Percentiles rank a stretch among this genome's conserved stretches.
Evolutionary conservation across 371 early-diverging fungal genomes (phyloP).

Genomic region (Lichtheimia ornata): DNA sequence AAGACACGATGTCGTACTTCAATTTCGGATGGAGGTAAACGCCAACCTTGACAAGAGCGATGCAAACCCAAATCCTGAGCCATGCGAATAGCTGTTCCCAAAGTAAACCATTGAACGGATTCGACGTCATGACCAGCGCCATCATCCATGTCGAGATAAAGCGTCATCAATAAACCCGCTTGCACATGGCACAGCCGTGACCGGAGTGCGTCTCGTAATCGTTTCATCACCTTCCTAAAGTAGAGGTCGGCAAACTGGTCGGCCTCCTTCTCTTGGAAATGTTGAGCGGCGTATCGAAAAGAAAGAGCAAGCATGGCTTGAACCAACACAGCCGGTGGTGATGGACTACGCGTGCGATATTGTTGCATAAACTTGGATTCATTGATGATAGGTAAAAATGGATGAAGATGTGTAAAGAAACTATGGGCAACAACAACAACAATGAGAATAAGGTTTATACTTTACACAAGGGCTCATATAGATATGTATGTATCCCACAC

Average conservation of each 20-base stretch:
- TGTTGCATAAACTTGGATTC: conserved; percentile 49
- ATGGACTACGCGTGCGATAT: conserved; percentile 25
- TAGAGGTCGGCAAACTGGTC: conserved; percentile 35
- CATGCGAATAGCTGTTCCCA: conserved; percentile 67
- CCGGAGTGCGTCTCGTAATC: conserved; percentile 29
- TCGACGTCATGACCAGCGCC: conserved; percentile 29
- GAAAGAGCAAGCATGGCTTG: conserved; percentile 56
- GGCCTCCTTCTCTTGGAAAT: conserved; percentile 33
- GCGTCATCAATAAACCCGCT: conserved; percentile 41
- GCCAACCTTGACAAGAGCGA: conserved; percentile 56
- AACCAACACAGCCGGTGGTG: conserved; percentile 34
- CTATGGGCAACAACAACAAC: conserved; percentile 27
- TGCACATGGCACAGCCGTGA: conserved; percentile 45
- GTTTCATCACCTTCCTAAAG: conserved; percentile 39
- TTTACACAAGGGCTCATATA: background rate
- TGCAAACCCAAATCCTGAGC: conserved; percentile 73
- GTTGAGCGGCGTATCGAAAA: conserved; percentile 39
- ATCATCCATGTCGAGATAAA: conserved; percentile 49
- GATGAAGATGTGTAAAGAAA: conserved; percentile 60
- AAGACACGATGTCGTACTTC: conserved; percentile 66
- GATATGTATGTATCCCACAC: background rate
- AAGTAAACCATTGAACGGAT: conserved; percentile 54
- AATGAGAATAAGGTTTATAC: background rate
- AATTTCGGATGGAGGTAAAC: conserved; percentile 51
- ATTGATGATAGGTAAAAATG: conserved; percentile 59